Evolutionary conservation across 2,329 filamentous ascomycete genomes (phyloP).

Genomic region (Xylaria sp.): DNA sequence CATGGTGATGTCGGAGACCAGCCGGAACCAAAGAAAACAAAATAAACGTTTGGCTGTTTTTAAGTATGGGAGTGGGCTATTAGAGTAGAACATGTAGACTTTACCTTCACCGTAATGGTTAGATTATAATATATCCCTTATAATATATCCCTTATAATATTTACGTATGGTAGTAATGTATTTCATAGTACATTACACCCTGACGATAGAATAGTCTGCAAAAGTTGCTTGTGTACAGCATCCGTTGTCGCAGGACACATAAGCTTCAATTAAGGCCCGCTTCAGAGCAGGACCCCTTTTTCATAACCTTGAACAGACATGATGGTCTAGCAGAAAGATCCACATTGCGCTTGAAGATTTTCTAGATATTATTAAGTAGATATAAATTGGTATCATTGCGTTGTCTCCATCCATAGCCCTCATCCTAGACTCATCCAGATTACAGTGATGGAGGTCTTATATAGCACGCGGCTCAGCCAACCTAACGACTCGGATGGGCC

Average conservation of each 20-base stretch:
- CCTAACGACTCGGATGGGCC: constrained; percentile 33
- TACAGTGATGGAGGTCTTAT: neutral
- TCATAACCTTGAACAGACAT: too few species aligned
- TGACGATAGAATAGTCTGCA: too few species aligned
- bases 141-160: neutral
- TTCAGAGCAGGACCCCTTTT: neutral
- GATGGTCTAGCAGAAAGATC: neutral
- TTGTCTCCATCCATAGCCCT: neutral
- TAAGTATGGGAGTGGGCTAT: neutral
- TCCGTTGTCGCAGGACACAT: neutral
- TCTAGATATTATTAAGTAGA: neutral
- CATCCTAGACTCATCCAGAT: neutral
- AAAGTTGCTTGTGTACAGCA: too few species aligned
- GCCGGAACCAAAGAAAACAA: constrained; percentile 44
- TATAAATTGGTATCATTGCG: neutral
- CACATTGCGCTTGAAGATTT: neutral
- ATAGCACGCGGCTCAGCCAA: constrained; percentile 12
- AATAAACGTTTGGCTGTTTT: constrained; percentile 14
- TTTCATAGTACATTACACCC: constrained; percentile 1
- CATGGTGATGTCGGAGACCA: constrained; percentile 15
- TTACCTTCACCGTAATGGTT: neutral
- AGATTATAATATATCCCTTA: constrained; percentile 2
- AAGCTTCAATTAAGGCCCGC: neutral
- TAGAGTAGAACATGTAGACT: neutral
- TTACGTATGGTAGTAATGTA: neutral